Conservation (phyloP, 2,329 filamentous ascomycete genomes). For the Fusarium praegraminearum region DNA sequence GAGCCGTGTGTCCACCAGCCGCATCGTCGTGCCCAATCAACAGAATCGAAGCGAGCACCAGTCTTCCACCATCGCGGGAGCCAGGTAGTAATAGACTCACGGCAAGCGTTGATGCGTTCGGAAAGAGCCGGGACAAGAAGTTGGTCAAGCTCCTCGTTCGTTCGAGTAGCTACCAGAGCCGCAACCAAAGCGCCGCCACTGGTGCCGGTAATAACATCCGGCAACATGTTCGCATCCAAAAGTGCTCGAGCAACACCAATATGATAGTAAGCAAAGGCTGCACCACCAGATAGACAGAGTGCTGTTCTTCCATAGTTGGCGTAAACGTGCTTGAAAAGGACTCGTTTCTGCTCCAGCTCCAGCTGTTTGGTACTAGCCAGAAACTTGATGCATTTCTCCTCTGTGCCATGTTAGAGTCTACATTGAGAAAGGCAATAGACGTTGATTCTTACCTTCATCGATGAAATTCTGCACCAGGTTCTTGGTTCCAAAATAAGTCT, state of each 20-base stretch:
- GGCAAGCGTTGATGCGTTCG: slow-evolving; percentile 84
- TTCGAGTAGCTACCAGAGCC: slow-evolving; percentile 86
- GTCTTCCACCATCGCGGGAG: slow-evolving; percentile 88
- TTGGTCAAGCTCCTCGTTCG: slow-evolving; percentile 88
- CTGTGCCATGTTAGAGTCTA: slow-evolving; percentile 55
- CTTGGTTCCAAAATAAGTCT: slow-evolving; percentile 99
- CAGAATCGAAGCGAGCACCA: slow-evolving; percentile 91
- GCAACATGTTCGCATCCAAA: slow-evolving; percentile 85
- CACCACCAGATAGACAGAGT: slow-evolving; percentile 91
- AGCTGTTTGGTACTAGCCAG: slow-evolving; percentile 76
- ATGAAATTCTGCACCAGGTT: slow-evolving; percentile 90
- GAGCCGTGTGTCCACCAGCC: slow-evolving; percentile 93
- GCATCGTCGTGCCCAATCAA: slow-evolving; percentile 88
- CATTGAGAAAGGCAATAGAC: not conserved
- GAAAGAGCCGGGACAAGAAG: slow-evolving; percentile 90
- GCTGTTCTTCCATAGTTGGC: slow-evolving; percentile 94
- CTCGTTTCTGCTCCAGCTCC: slow-evolving; percentile 77
- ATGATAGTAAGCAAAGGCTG: slow-evolving; percentile 96
- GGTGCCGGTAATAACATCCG: slow-evolving; percentile 95
- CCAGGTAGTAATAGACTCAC: slow-evolving; percentile 83
- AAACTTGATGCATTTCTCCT: slow-evolving; percentile 74
- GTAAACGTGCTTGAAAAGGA: slow-evolving; percentile 86
- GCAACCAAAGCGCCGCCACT: slow-evolving; percentile 94
- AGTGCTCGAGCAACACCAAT: slow-evolving; percentile 92
- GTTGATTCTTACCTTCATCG: slow-evolving; percentile 73